phyloP scores from a whole-genome alignment of 192 early-diverging fungal genomes.

The Coemansia sp. region DNA sequence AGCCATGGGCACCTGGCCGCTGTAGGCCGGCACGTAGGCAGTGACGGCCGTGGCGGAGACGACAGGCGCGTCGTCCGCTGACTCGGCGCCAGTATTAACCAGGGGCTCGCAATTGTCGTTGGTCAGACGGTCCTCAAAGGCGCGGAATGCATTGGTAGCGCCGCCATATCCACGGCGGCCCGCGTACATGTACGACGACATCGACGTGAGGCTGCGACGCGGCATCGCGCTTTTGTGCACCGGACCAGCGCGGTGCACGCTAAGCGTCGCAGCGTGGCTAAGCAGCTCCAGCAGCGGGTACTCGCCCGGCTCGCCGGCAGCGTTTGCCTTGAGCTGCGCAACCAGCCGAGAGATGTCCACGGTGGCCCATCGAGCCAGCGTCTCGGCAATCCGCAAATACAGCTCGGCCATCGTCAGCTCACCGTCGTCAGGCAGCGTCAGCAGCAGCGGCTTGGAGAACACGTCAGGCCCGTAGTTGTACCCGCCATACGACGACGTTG shows the following conservation, averaged over 20 bases:
- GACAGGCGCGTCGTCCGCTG: neutral
- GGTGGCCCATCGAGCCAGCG: slow-evolving; percentile 37
- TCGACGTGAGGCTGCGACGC: slow-evolving; percentile 36
- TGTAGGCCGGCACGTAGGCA: neutral
- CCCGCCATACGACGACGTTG: slow-evolving; percentile 19
- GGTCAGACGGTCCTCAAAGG: slow-evolving; percentile 40
- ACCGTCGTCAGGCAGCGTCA: slow-evolving; percentile 21
- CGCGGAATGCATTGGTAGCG: slow-evolving; percentile 27
- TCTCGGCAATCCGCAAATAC: slow-evolving; percentile 29
- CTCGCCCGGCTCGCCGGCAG: neutral
- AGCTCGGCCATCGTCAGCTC: slow-evolving; percentile 35
- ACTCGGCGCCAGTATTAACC: slow-evolving; percentile 3
- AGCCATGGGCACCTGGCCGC: neutral
- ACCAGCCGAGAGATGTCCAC: slow-evolving; percentile 33
- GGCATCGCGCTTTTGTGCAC: neutral
- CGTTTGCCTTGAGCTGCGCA: slow-evolving; percentile 16
- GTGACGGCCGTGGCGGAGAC: neutral
- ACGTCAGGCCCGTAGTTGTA: slow-evolving; percentile 37
- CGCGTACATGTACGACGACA: slow-evolving; percentile 34
- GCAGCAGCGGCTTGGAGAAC: slow-evolving; percentile 34
- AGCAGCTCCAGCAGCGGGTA: slow-evolving; percentile 40
- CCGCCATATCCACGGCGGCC: slow-evolving; percentile 16
- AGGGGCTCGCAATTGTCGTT: slow-evolving; percentile 37
- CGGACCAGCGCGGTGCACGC: slow-evolving; percentile 35
- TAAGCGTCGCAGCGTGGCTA: slow-evolving; percentile 21